Percentiles rank a stretch among this genome's conserved stretches.
phyloP scores from a whole-genome alignment of 441 rosid species.

The Syzygium syzygioides region DNA sequence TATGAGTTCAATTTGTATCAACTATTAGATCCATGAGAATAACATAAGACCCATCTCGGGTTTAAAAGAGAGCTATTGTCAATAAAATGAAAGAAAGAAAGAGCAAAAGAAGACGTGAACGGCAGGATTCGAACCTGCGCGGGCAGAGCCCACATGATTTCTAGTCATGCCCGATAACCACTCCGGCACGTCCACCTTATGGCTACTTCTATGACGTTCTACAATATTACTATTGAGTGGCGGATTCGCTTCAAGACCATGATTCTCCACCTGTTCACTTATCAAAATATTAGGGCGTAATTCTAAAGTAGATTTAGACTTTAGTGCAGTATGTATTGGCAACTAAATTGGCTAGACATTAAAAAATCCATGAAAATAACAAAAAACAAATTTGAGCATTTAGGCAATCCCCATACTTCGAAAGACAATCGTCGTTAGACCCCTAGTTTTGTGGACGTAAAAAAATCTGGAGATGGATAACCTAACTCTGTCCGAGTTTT shows the following conservation, averaged over 20 bases:
- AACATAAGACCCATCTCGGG: too few relatives aligned
- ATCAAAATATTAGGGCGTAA: background rate
- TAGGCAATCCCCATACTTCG: background rate
- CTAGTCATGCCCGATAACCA: constrained; percentile 86
- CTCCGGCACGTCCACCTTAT: constrained; percentile 54
- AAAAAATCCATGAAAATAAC: background rate
- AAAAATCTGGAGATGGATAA: background rate
- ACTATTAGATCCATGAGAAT: background rate
- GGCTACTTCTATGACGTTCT: too few relatives aligned
- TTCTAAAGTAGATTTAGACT: too few relatives aligned
- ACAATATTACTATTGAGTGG: background rate
- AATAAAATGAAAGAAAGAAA: background rate
- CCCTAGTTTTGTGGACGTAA: background rate
- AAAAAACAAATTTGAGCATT: background rate
- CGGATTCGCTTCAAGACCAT: background rate
- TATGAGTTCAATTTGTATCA: background rate
- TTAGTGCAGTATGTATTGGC: too few relatives aligned
- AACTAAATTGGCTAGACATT: background rate
- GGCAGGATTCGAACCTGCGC: constrained; percentile 98
- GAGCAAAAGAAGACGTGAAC: constrained; percentile 34
- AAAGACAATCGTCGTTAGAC: background rate
- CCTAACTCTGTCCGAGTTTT: background rate
- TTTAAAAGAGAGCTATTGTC: too few relatives aligned
- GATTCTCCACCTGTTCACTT: background rate
- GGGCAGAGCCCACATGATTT: constrained; percentile 97